phyloP scores from a whole-genome alignment of 2,329 filamentous ascomycete genomes.

The Chaetomium olivaceum region DNA sequence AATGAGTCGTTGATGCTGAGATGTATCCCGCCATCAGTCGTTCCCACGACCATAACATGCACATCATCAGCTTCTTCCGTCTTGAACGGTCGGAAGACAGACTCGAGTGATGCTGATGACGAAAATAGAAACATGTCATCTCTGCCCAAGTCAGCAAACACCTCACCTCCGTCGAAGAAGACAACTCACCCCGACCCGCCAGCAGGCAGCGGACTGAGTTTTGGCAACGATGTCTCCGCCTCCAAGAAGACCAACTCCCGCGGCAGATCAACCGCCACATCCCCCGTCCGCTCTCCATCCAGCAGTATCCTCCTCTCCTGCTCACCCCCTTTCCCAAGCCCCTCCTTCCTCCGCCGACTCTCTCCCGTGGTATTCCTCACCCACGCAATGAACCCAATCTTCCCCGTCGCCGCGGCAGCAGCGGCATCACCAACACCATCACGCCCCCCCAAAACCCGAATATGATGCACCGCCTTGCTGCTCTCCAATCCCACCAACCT shows the following conservation, averaged over 20 bases:
- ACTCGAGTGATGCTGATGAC: constrained; percentile 67
- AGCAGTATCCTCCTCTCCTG: constrained; percentile 35
- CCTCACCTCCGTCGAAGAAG: not conserved
- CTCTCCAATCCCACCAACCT: constrained; percentile 77
- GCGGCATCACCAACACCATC: not conserved
- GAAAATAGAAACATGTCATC: constrained; percentile 65
- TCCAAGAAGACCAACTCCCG: constrained; percentile 73
- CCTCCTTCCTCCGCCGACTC: not conserved
- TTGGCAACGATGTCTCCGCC: constrained; percentile 73
- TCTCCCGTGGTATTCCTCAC: constrained; percentile 45
- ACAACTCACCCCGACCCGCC: constrained; percentile 61
- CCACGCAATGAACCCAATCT: constrained; percentile 57
- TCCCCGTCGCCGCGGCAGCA: constrained; percentile 32
- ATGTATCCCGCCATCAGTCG: constrained; percentile 69
- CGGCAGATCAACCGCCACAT: constrained; percentile 59
- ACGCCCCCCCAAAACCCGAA: constrained; percentile 50
- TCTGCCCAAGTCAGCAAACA: constrained; percentile 39
- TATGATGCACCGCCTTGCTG: constrained; percentile 76
- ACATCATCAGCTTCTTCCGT: constrained; percentile 71
- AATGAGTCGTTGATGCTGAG: constrained; percentile 86
- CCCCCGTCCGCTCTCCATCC: constrained; percentile 22
- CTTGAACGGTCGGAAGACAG: constrained; percentile 64
- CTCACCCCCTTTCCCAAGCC: constrained; percentile 28
- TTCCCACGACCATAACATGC: constrained; percentile 75
- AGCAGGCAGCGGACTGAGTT: constrained; percentile 69